A percentile compares a stretch with the other conserved stretches of the same genome.
Conservation (phyloP, 2,329 filamentous ascomycete genomes). For the Colletotrichum liaoningense region DNA sequence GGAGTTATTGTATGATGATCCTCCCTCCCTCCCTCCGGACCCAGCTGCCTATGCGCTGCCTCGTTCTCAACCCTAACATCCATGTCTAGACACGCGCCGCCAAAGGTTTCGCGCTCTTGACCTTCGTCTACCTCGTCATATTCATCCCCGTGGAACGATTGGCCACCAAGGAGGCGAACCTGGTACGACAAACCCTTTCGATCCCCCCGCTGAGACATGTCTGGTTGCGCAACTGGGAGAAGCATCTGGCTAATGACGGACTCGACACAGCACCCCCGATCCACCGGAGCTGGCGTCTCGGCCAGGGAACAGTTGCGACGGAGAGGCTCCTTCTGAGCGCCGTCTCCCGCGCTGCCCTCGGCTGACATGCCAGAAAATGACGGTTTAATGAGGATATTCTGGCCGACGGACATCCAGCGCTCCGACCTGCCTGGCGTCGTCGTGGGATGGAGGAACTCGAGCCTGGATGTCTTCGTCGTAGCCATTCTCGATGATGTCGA, state of each 20-base stretch:
- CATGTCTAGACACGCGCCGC: constrained; percentile 77
- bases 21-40: neutral
- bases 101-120: constrained; percentile 86
- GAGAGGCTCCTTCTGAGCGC: constrained; percentile 88
- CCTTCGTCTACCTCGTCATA: constrained; percentile 85
- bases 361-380: constrained; percentile 77
- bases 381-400: constrained; percentile 98
- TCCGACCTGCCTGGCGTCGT: constrained; percentile 84
- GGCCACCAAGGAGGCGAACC: constrained; percentile 80
- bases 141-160: constrained; percentile 87
- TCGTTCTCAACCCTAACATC: constrained; percentile 10
- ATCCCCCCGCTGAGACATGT: constrained; percentile 27
- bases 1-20: constrained; percentile 83
- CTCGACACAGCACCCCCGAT: constrained; percentile 79
- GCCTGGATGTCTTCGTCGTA: constrained; percentile 89
- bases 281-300: constrained; percentile 83
- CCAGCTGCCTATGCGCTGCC: constrained; percentile 21
- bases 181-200: constrained; percentile 68
- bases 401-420: constrained; percentile 86
- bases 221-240: constrained; percentile 24
- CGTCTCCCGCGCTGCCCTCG: constrained; percentile 42
- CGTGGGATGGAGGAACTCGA: constrained; percentile 95
- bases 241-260: constrained; percentile 41
- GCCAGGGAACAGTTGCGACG: constrained; percentile 95
- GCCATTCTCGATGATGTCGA: constrained; percentile 92